phyloP scores from a whole-genome alignment of 768 basidiomycete species.

The Suillus luteus region DNA sequence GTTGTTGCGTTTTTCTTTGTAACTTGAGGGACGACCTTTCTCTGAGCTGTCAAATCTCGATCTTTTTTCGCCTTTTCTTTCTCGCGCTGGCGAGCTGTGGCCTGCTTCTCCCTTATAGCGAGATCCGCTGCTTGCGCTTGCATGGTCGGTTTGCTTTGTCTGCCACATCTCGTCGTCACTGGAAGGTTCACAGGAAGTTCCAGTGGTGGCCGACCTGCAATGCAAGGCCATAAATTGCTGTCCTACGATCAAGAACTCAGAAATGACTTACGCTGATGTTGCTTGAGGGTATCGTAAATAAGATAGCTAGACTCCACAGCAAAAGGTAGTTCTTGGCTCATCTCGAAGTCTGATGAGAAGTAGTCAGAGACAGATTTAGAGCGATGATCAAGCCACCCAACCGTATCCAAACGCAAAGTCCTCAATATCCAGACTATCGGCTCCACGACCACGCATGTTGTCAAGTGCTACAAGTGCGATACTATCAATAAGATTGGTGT shows the following conservation, averaged over 20 bases:
- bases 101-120: constrained; percentile 6
- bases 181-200: constrained; percentile 14
- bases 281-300: constrained; percentile 21
- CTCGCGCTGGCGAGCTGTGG: not conserved
- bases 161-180: constrained; percentile 25
- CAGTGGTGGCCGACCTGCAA: constrained; percentile 17
- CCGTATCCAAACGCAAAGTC: constrained; percentile 35
- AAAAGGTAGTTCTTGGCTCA: constrained; percentile 35
- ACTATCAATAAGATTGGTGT: constrained; percentile 30
- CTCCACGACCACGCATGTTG: constrained; percentile 25
- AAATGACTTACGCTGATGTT: constrained; percentile 20
- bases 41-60: not conserved
- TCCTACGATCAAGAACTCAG: not conserved
- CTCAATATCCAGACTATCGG: constrained; percentile 20
- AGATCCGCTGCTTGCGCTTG: constrained; percentile 21
- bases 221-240: constrained; percentile 11
- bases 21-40: not conserved
- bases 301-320: constrained; percentile 27
- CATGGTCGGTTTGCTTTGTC: constrained; percentile 24
- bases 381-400: constrained; percentile 13
- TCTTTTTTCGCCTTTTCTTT: constrained; percentile 14
- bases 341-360: constrained; percentile 25
- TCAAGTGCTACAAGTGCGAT: constrained; percentile 27
- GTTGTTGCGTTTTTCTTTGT: constrained; percentile 1
- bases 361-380: not conserved